phyloP scores from a whole-genome alignment of 2,329 filamentous ascomycete species.

The Emericellopsis cladophorae region DNA sequence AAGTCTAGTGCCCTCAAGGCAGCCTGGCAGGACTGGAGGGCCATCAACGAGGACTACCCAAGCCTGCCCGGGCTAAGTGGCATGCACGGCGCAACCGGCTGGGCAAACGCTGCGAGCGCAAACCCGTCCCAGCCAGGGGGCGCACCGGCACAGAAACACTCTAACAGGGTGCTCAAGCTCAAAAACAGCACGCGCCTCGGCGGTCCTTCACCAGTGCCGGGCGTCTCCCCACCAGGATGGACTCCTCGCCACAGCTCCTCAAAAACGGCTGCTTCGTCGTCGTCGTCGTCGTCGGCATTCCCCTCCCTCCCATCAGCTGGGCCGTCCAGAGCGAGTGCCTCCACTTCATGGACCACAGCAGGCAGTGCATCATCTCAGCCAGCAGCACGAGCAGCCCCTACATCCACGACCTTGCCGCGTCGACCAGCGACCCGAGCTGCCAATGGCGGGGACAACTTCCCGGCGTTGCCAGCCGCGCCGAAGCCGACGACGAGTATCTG shows the following conservation, averaged over 20 bases:
- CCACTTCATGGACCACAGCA: slow-evolving; percentile 11
- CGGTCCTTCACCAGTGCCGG: slow-evolving; percentile 13
- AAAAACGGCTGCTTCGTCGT: slow-evolving; percentile 4
- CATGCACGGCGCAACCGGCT: slow-evolving; percentile 49
- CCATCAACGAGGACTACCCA: slow-evolving; percentile 92
- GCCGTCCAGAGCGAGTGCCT: slow-evolving; percentile 1
- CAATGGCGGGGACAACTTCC: slow-evolving; percentile 64
- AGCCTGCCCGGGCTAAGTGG: slow-evolving; percentile 67
- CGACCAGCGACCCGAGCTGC: slow-evolving; percentile 14
- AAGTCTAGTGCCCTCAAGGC: slow-evolving; percentile 65
- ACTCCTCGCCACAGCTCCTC: slow-evolving; percentile 3
- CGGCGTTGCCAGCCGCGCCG: slow-evolving; percentile 66
- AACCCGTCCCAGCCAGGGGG: slow-evolving; percentile 32
- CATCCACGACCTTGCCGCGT: slow-evolving; percentile 3
- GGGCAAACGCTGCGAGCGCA: slow-evolving; percentile 46
- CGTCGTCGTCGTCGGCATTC: slow-evolving; percentile 19
- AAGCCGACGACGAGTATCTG: slow-evolving; percentile 54
- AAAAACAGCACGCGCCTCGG: slow-evolving; percentile 43
- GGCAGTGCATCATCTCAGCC: neutral
- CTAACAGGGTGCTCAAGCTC: slow-evolving; percentile 42
- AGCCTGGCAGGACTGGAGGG: slow-evolving; percentile 91
- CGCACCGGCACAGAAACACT: slow-evolving; percentile 32
- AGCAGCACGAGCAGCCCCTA: neutral
- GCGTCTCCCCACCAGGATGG: slow-evolving; percentile 9
- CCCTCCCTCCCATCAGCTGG: slow-evolving; percentile 20